Evolutionary conservation across 441 rosid species (phyloP), one percentile per base, ranked within the genome.

Genomic region (Eutrema salsugineum): DNA sequence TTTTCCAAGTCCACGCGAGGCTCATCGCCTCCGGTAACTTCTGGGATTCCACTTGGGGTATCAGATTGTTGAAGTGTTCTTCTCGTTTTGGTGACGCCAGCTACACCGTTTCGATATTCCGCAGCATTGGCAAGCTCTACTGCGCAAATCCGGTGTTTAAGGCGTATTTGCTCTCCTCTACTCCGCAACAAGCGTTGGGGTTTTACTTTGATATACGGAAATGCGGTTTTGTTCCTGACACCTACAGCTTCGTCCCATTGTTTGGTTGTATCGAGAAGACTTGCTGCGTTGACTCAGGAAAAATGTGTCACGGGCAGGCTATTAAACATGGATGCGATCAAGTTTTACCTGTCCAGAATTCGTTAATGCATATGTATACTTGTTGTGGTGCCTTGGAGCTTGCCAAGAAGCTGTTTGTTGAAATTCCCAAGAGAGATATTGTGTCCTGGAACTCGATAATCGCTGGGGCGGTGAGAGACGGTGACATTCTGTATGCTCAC

Each of bases 1-100:
- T 89, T 27, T 77, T 68, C 49, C 95, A 86, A 79, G 69, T 91
- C 76, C 95, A 91, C 48, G 81, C 88, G 43, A 84, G 76, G 54
- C 76, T 89, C 56, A 80, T 86, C 68, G 72, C 83, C 40, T 77
- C 82, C n/a, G 94, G 94, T 19, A 76, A 84, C 9, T 80, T 89
- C 64, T 66, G 62, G 73, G 68, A 33, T 32, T 78, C 85, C 19
- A 64, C 82, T 68, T 84, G 88, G 85, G 77, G 83, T 15, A 77
- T 78, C 51, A 82, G 78, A 66, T 80, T 89, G 54, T 77, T 88
- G 33, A 84, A 78, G 77, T 75, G 44, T 7, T 83, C 83, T 22
- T 74, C 84, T 50, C 83, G 81, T 44, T 80, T 85, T 12, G 85
- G 87, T 8, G 71, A 80, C 49, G 40, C 85, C 4, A 72, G 72